Conservation (phyloP, 2,329 filamentous ascomycete species). For the Myriosclerotinia scirpicola region DNA sequence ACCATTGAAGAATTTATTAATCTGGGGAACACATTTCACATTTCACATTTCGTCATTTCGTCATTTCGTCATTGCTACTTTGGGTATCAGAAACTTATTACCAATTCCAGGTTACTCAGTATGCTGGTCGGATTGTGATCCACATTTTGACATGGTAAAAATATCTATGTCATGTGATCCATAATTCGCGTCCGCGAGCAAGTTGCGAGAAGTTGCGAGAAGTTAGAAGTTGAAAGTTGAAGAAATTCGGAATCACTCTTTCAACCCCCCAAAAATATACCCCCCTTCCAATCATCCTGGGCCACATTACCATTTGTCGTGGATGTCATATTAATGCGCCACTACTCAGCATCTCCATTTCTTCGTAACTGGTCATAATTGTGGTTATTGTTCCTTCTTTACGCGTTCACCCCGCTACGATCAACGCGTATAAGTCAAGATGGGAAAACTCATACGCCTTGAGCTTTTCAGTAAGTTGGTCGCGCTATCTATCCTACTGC, state of each 20-base stretch:
- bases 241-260: conserved; percentile 2
- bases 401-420: conserved; percentile 33
- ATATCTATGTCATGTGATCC: conserved; percentile 5
- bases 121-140: not conserved
- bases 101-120: not conserved
- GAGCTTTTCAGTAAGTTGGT: conserved; percentile 80
- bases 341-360: not conserved
- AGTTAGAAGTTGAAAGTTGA: not conserved
- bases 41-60: not conserved
- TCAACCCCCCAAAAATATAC: too few species aligned
- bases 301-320: not conserved
- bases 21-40: not conserved
- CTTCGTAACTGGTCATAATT: conserved; percentile 4
- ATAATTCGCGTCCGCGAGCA: conserved; percentile 21
- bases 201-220: conserved; percentile 11
- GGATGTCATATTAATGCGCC: not conserved
- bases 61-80: conserved; percentile 19
- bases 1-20: not conserved
- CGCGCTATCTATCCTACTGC: conserved; percentile 7
- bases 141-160: too few species aligned
- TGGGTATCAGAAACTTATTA: not conserved
- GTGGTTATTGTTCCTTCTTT: conserved; percentile 16
- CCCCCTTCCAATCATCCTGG: not conserved
- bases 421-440: conserved; percentile 50
- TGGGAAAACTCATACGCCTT: conserved; percentile 95